These are phyloP conservation scores for Plasmodium gaboni DNA, from an alignment of 169 alveolate species.

Conservation along the genomic window DNA sequence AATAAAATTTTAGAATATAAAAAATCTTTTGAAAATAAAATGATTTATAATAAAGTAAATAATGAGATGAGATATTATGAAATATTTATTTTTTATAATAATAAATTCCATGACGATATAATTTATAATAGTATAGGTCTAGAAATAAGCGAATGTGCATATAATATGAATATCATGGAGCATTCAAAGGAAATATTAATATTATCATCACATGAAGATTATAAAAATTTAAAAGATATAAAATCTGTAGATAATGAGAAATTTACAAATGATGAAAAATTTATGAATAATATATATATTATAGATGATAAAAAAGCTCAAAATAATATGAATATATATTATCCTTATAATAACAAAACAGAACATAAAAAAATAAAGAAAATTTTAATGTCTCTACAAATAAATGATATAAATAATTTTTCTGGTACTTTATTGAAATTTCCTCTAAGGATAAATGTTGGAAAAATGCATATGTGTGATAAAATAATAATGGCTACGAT, in stretches of 20 bases:
- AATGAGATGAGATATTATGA: slow-evolving; percentile 20
- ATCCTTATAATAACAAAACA: no score
- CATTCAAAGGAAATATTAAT: slow-evolving; percentile 22
- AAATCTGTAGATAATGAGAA: neutral
- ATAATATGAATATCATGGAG: slow-evolving; percentile 11
- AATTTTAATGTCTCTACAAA: slow-evolving; percentile 15
- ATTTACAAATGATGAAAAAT: neutral
- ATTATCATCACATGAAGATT: neutral
- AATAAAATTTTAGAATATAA: neutral
- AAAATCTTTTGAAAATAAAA: neutral
- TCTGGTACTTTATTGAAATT: slow-evolving; percentile 44
- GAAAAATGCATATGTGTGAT: slow-evolving; percentile 8
- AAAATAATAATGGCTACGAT: slow-evolving; percentile 41
- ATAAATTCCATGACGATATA: slow-evolving; percentile 4
- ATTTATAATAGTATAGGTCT: slow-evolving; percentile 19
- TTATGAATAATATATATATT: no score
- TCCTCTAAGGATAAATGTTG: slow-evolving; percentile 1
- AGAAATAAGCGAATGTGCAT: slow-evolving; percentile 19
- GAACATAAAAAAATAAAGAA: slow-evolving; percentile 7
- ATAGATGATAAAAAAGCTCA: no score
- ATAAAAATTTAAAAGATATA: neutral
- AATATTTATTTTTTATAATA: slow-evolving; percentile 29
- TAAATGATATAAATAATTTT: slow-evolving; percentile 13
- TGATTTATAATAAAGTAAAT: neutral
- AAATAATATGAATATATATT: no score